Base-by-base conservation (phyloP, 352 stramenopile genomes). In the Phytopythium aichiense region DNA sequence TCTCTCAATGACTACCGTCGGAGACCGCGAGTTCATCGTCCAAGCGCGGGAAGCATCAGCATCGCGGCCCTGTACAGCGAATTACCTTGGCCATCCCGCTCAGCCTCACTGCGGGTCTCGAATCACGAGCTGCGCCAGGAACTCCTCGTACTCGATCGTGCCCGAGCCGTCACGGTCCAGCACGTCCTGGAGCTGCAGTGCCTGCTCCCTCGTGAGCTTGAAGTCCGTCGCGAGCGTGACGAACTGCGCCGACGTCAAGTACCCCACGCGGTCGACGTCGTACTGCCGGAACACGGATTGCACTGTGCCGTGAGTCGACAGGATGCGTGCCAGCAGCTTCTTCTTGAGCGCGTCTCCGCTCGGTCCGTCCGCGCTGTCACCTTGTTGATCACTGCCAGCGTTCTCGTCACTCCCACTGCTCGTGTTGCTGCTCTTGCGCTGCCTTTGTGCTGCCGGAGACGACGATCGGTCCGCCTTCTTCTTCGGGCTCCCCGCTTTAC, bases 81-180 rank as follows among this genome's bases (percentile, higher is more conserved):
- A 5, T 40, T 1, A 40, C 7, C 12, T 9, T 9, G 1, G 37
- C 3, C 37, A 6, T 46, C 40, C 13, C 23, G 16, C 18, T 25
- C 42, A 2, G 4, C 11, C 52, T 58, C 13, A 63, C 62, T 13
- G 61, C 58, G 37, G 42, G 37, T 18, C 64, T 49, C 16, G 37
- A 28, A 81, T 71, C 8, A 80, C 69, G 30, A 84, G 58, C 55
- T 81, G 74, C 15, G 72, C 49, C 37, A 84, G 57, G 33, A 81
- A 87, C 53, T 86, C 77, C n/a, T 85, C 71, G 43, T 87, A 89
- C 58, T 84, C 79, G 45, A 89, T 69, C 30, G 65, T 71, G 2
- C 79, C 77, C 2, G 77, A 87, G 13, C 64, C 63, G 48, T 89
- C 75, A 42, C 68, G 61, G 58, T 88, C 76, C 25, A 88, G 73